Evolutionary conservation across 805 yeast genomes (phyloP).

Genomic region (Sungouiella blattae): DNA sequence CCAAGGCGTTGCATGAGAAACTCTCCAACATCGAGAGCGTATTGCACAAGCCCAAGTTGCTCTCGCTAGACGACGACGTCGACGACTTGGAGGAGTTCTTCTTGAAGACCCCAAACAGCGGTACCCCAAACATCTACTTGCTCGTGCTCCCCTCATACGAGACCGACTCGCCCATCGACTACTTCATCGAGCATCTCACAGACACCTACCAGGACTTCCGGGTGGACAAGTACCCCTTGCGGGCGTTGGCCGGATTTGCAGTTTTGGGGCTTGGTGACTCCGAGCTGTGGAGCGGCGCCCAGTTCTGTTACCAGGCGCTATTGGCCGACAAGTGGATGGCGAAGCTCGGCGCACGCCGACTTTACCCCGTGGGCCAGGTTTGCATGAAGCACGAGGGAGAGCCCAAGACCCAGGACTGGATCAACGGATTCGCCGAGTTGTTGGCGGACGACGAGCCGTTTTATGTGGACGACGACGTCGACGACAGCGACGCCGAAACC

Average conservation of each 20-base stretch:
- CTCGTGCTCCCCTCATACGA: constrained; percentile 87
- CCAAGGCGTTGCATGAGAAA: constrained; percentile 45
- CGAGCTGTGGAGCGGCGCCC: constrained; percentile 72
- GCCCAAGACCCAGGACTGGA: constrained; percentile 63
- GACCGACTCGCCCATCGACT: constrained; percentile 89
- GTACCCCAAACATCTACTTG: constrained; percentile 53
- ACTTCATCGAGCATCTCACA: constrained; percentile 70
- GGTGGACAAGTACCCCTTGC: constrained; percentile 76
- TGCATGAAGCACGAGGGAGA: constrained; percentile 74
- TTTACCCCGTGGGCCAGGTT: constrained; percentile 79
- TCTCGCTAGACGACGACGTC: constrained; percentile 75
- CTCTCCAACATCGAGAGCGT: constrained; percentile 26
- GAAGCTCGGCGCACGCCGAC: constrained; percentile 80
- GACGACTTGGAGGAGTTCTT: constrained; percentile 84
- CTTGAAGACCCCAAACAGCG: constrained; percentile 51
- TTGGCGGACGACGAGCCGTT: constrained; percentile 72
- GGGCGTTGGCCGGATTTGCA: constrained; percentile 68
- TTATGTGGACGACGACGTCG: constrained; percentile 46
- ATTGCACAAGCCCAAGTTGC: constrained; percentile 44
- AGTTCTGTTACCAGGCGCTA: constrained; percentile 83
- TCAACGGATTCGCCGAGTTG: constrained; percentile 52
- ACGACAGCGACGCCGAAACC: constrained; percentile 50
- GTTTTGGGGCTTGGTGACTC: constrained; percentile 86
- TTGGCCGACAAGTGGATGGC: constrained; percentile 72
- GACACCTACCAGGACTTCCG: constrained; percentile 85